Base-by-base conservation (phyloP, 1,284 basidiomycete genomes). In the Irpex lacteus region DNA sequence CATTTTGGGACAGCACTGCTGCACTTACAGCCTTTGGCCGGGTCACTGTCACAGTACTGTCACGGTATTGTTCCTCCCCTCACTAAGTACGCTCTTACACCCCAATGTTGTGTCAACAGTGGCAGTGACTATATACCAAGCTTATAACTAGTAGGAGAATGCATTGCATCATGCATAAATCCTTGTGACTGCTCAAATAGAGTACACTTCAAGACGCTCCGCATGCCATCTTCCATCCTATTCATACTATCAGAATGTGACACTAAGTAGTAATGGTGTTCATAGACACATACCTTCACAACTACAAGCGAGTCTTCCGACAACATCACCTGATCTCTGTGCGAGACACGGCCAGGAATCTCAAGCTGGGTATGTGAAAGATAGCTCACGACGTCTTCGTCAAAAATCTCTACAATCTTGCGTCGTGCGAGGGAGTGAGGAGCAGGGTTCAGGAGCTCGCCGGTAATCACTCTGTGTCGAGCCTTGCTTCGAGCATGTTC, bases 271-370 rank as follows among this genome's bases (percentile, higher is more conserved):
- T 18, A 49, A 4, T 49, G 11, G 4, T 3, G 18, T 49, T 13
- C 44, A 13, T 13, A 3, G 3, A 32, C 2, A 34, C 61, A 21
- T 18, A 62, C 61, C 40, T 47, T 58, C 18, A 62, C 61, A 18
- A 62, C 18, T 8, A 62, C 61, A 36, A 62, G 47, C 15, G 61
- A 57, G 21, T 62, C 61, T 49, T 62, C 61, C 19, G 53, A 56
- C 55, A 62, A 34, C 61, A 62, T 62, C 7, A 58, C 61, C 40
- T 19, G 50, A 26, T 53, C 50, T 18, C 50, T 26, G 11, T 18
- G 18, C 21, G n/a, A 26, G 18, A 53, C 50, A 18, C 21, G 21
- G 9, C 18, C 18, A 9, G 21, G 50, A 9, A 26, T 19, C 50
- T 18, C 21, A 19, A 19, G 50, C 18, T 19, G 18, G 7, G 18